Conservation (phyloP, 1,284 basidiomycete genomes). For the Pterulicium gracile region DNA sequence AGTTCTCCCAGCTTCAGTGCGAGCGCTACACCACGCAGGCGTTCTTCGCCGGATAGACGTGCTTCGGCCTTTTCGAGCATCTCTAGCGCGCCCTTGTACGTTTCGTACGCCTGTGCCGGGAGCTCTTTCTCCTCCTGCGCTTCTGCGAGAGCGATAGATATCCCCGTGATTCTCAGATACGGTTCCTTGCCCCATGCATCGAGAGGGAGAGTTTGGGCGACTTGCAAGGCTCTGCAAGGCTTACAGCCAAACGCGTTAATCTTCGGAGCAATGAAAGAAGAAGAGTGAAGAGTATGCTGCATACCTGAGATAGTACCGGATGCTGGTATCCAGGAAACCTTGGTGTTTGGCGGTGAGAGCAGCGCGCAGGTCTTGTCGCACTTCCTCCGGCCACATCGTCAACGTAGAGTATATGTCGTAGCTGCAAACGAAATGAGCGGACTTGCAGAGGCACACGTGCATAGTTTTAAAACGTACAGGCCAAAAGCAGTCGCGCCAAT, state of each 20-base stretch:
- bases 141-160: slow-evolving; percentile 54
- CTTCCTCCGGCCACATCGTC: slow-evolving; percentile 54
- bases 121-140: slow-evolving; percentile 41
- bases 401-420: slow-evolving; percentile 52
- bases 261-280: neutral
- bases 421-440: slow-evolving; percentile 22
- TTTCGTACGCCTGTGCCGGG: slow-evolving; percentile 38
- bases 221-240: slow-evolving; percentile 47
- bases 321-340: slow-evolving; percentile 45
- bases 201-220: slow-evolving; percentile 37
- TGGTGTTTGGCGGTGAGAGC: slow-evolving; percentile 55
- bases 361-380: slow-evolving; percentile 51
- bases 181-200: slow-evolving; percentile 38
- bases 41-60: slow-evolving; percentile 30
- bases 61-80: slow-evolving; percentile 18
- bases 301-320: slow-evolving; percentile 47
- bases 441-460: slow-evolving; percentile 3
- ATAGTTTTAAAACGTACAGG: slow-evolving; percentile 29
- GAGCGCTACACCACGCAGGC: slow-evolving; percentile 50
- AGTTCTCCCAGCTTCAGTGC: slow-evolving; percentile 60
- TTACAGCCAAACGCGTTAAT: slow-evolving; percentile 6
- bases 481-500: slow-evolving; percentile 40
- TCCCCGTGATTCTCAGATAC: slow-evolving; percentile 59
- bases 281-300: slow-evolving; percentile 15
- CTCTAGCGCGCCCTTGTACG: slow-evolving; percentile 34